Percentiles rank a stretch among this genome's conserved stretches.
phyloP scores from a whole-genome alignment of 805 yeast species.

The Kodamaea sagamina region DNA sequence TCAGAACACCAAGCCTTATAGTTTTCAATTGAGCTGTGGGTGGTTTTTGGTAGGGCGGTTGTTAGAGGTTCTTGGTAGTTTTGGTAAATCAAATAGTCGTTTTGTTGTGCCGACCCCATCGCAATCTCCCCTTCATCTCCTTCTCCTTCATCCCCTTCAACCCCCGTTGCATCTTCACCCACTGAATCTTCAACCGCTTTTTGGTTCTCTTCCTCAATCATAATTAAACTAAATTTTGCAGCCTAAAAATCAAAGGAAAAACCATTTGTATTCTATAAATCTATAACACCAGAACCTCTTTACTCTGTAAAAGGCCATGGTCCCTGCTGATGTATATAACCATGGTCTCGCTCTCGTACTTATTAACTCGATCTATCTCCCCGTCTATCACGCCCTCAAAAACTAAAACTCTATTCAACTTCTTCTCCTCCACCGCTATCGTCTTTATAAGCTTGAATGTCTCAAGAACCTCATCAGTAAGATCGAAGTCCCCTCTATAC shows the following conservation, averaged over 20 bases:
- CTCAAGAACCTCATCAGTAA: constrained; percentile 4
- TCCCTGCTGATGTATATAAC: constrained; percentile 11
- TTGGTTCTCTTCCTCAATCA: no score
- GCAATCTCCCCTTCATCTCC: not conserved
- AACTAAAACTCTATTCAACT: constrained; percentile 7
- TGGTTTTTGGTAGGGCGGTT: constrained; percentile 4
- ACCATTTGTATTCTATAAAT: not conserved
- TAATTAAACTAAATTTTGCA: not conserved
- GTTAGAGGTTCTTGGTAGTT: constrained; percentile 5
- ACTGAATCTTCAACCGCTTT: no score
- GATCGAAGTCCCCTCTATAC: constrained; percentile 10
- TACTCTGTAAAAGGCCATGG: constrained; percentile 6
- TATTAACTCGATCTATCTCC: constrained; percentile 5
- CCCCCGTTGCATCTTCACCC: no score
- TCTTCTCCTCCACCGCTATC: constrained; percentile 4
- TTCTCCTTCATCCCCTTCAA: constrained; percentile 1
- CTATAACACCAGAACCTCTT: not conserved
- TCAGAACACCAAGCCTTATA: constrained; percentile 19
- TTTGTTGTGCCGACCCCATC: no score
- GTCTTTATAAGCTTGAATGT: constrained; percentile 7
- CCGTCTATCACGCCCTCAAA: constrained; percentile 11
- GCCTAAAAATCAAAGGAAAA: not conserved
- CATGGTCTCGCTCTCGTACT: constrained; percentile 8
- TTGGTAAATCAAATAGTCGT: constrained; percentile 6
- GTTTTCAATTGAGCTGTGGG: not conserved